Evolutionary conservation across 1,139 yeast species (phyloP), one percentile per base, ranked within the genome.

Genomic region (Geotrichum reessii): DNA sequence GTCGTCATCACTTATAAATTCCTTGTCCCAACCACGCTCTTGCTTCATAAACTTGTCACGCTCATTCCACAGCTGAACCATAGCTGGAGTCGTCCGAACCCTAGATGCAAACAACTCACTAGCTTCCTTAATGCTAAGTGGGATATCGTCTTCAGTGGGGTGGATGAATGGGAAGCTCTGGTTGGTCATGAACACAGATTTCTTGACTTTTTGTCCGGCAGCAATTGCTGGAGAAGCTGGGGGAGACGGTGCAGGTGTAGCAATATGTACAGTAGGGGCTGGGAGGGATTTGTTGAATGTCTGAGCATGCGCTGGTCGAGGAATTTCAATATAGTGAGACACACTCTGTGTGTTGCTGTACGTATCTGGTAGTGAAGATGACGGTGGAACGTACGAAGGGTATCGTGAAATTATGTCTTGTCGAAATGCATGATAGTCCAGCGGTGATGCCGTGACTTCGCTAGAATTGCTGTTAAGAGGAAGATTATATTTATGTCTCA

Each of bases 201-300:
- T 84, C 63, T 90, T 80, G 37, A 80, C 78, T 66, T 85, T 87
- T 59, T 82, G 86, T 12, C 87, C 87, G 0, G 73, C 65, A 49
- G 69, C 66, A 47, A 68, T 67, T 46, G 69, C 76, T 27, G 95
- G 91, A 0, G 86, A 81, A 9, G 82, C 71, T 0, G 88, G 86
- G 0, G 96, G 96, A 0, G 96, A 87, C 0, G 96, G 95, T 0
- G 87, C 88, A 0, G 96, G 97, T 0, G 97, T 90, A 0, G 96
- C 92, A 19, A 91, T 79, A 70, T 91, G 96, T 2, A 86, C 74
- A 1, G 74, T 78, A 44, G 87, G 90, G 0, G 82, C 77, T 0
- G 89, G 87, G 21, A 85, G 71, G 50, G 82, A 79, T 52, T 81
- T 77, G 58, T 81, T 79, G 1, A 81, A 72, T 5, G 85, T 78